Evolutionary conservation across 805 yeast genomes (phyloP).

Genomic region (Groenewaldozyma salmanticensis): DNA sequence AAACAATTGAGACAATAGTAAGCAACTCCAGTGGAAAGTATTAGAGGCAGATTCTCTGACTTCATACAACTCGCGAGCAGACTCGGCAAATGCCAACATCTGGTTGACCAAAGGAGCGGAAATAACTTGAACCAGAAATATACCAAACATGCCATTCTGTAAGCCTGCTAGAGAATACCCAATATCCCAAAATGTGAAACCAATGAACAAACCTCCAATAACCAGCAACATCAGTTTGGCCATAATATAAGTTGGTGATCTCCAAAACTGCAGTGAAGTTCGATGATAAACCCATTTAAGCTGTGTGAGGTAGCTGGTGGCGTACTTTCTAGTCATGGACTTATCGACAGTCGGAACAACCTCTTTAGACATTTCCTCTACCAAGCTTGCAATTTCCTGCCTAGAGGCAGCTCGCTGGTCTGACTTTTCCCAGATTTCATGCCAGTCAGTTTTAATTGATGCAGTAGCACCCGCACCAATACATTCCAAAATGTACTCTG

Average conservation of each 20-base stretch:
- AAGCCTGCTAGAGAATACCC: slow-evolving; percentile 43
- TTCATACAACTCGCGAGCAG: slow-evolving; percentile 53
- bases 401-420: slow-evolving; percentile 32
- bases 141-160: slow-evolving; percentile 50
- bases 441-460: slow-evolving; percentile 47
- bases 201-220: slow-evolving; percentile 52
- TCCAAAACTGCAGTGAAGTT: slow-evolving; percentile 39
- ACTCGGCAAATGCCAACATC: slow-evolving; percentile 49
- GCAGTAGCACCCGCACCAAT: slow-evolving; percentile 81
- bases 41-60: slow-evolving; percentile 63
- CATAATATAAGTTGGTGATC: slow-evolving; percentile 53
- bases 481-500: slow-evolving; percentile 63
- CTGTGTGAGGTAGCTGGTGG: slow-evolving; percentile 41
- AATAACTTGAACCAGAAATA: slow-evolving; percentile 48
- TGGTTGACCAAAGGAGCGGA: slow-evolving; percentile 54
- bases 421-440: slow-evolving; percentile 48
- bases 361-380: slow-evolving; percentile 21
- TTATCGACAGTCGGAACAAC: slow-evolving; percentile 21
- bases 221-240: slow-evolving; percentile 46
- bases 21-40: slow-evolving; percentile 61
- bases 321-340: slow-evolving; percentile 26
- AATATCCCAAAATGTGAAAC: slow-evolving; percentile 60
- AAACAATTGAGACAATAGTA: slow-evolving; percentile 43
- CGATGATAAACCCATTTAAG: slow-evolving; percentile 34
- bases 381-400: slow-evolving; percentile 28